Evolutionary conservation across 352 stramenopile genomes (phyloP).

Genomic region (Phytophthora crassamura): DNA sequence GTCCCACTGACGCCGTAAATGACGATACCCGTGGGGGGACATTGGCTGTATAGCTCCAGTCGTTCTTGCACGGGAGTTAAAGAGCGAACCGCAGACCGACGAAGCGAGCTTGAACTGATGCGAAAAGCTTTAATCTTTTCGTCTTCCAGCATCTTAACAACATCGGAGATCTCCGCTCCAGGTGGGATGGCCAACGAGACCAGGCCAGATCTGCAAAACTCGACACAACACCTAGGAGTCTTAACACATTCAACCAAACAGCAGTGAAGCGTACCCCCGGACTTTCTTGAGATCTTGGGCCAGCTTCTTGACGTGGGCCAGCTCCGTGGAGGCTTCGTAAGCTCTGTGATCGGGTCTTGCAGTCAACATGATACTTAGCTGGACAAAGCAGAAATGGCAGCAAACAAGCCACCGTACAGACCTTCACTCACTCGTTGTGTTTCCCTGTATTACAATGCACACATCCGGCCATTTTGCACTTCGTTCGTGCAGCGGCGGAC

Average conservation of each 20-base stretch:
- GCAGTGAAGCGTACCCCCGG: slow-evolving; percentile 66
- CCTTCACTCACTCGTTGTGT: neutral
- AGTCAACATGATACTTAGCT: too few relatives aligned
- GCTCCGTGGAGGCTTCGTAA: slow-evolving; percentile 96
- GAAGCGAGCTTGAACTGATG: slow-evolving; percentile 99
- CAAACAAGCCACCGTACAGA: too few relatives aligned
- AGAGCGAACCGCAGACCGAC: slow-evolving; percentile 96
- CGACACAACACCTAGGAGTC: neutral
- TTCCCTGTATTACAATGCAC: slow-evolving; percentile 32
- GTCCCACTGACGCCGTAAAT: slow-evolving; percentile 99
- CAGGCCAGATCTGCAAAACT: slow-evolving; percentile 99
- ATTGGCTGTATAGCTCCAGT: slow-evolving; percentile 99
- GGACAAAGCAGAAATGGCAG: too few relatives aligned
- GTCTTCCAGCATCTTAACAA: slow-evolving; percentile 98
- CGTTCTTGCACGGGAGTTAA: slow-evolving; percentile 99
- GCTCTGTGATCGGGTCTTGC: neutral
- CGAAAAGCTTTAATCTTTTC: slow-evolving; percentile 99
- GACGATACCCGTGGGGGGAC: slow-evolving; percentile 97
- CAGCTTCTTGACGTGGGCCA: slow-evolving; percentile 99
- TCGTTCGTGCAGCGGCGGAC: slow-evolving; percentile 26
- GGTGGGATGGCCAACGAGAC: slow-evolving; percentile 99
- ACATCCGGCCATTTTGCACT: slow-evolving; percentile 24
- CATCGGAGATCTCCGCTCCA: slow-evolving; percentile 97
- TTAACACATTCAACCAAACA: neutral
- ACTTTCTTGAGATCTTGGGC: slow-evolving; percentile 97